Evolutionary conservation across 75 land plant species (phyloP).

Genomic region (Sequoia sempervirens): DNA sequence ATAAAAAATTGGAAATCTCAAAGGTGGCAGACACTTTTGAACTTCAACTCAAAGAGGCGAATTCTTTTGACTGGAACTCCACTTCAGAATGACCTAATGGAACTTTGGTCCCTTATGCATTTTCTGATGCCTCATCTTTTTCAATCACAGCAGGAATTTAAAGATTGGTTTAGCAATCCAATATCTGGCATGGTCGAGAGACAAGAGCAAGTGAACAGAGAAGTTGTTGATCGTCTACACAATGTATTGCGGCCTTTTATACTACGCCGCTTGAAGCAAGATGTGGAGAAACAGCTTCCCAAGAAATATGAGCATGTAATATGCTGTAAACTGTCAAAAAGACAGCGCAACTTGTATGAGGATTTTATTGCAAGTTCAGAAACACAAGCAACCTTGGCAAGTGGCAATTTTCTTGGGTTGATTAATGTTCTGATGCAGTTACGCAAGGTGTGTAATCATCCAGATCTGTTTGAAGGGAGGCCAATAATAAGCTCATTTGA

Average conservation of each 20-base stretch:
- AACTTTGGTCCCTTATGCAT: slow-evolving; percentile 99
- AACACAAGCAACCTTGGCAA: slow-evolving; percentile 95
- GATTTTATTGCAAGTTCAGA: slow-evolving; percentile 99
- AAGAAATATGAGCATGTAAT: slow-evolving; percentile 93
- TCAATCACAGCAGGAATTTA: slow-evolving; percentile 99
- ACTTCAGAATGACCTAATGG: slow-evolving; percentile 98
- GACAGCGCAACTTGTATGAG: slow-evolving; percentile 96
- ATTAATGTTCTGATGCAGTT: slow-evolving; percentile 98
- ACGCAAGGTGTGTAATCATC: slow-evolving; percentile 99
- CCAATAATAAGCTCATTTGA: slow-evolving; percentile 97
- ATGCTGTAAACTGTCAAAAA: slow-evolving; percentile 77
- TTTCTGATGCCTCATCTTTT: slow-evolving; percentile 99
- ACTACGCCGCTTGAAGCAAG: slow-evolving; percentile 88
- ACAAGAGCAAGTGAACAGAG: slow-evolving; percentile 88
- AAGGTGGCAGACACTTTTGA: slow-evolving; percentile 97
- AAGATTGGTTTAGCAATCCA: slow-evolving; percentile 99
- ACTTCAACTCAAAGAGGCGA: slow-evolving; percentile 95
- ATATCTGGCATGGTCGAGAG: slow-evolving; percentile 98
- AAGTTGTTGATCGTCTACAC: slow-evolving; percentile 92
- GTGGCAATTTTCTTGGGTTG: slow-evolving; percentile 90
- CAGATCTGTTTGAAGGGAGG: slow-evolving; percentile 97
- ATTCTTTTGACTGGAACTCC: slow-evolving; percentile 98
- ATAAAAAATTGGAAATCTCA: slow-evolving; percentile 99
- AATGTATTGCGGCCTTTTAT: slow-evolving; percentile 98
- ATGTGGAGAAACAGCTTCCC: slow-evolving; percentile 99